A percentile compares a stretch with the other conserved stretches of the same genome.
Evolutionary conservation across 2,329 filamentous ascomycete genomes (phyloP).

Genomic region (Sclerotinia spermophila): DNA sequence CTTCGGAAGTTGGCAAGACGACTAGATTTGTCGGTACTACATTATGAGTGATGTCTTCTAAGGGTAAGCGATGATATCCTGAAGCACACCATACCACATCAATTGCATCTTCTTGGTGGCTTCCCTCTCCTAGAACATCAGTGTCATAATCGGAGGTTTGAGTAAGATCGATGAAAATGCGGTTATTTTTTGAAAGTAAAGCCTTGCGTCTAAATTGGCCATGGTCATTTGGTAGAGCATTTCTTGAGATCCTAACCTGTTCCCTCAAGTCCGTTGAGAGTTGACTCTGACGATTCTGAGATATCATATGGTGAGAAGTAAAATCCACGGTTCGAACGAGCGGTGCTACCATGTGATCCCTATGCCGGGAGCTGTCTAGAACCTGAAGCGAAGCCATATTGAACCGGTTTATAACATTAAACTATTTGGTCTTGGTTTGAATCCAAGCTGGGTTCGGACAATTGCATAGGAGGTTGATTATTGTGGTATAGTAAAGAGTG

Average conservation of each 20-base stretch:
- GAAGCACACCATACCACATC: not conserved
- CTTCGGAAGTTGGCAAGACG: not conserved
- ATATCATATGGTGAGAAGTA: not conserved
- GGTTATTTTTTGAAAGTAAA: not conserved
- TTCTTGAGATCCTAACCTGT: not conserved
- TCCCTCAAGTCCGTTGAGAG: not conserved
- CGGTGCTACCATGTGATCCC: not conserved
- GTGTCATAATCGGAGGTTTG: not conserved
- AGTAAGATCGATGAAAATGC: conserved; percentile 2
- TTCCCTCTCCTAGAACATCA: not conserved
- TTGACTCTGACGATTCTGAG: not conserved
- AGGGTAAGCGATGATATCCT: not conserved
- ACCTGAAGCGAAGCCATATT: not conserved
- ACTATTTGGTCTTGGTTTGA: not conserved
- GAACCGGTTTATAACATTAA: not conserved
- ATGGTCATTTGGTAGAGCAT: not conserved
- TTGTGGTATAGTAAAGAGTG: not conserved
- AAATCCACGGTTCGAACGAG: not conserved
- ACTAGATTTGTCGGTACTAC: not conserved
- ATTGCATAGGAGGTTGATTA: not conserved
- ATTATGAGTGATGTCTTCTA: not conserved
- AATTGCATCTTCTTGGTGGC: no score
- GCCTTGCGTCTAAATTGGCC: no score
- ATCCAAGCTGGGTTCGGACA: no score
- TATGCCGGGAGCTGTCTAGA: not conserved